phyloP scores from a whole-genome alignment of 1,139 yeast genomes.

The Suhomyces bolitotheri region DNA sequence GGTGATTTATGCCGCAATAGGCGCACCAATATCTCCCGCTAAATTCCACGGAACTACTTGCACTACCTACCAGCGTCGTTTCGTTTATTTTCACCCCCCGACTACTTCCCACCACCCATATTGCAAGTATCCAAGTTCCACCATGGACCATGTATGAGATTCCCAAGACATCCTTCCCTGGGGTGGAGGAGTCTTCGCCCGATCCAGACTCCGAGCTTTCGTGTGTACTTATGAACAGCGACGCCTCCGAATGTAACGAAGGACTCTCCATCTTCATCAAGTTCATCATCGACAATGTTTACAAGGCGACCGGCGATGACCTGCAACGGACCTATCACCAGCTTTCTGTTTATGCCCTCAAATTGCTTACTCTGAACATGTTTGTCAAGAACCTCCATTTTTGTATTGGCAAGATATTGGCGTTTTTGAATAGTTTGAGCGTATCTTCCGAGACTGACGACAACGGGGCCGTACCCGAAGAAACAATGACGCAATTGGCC shows the following conservation, averaged over 20 bases:
- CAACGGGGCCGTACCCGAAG: not conserved
- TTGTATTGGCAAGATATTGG: constrained; percentile 44
- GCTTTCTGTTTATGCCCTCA: constrained; percentile 37
- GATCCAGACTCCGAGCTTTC: constrained; percentile 5
- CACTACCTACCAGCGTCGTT: too few species aligned
- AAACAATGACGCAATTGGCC: constrained; percentile 16
- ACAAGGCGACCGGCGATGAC: constrained; percentile 16
- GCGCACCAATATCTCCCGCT: too few species aligned
- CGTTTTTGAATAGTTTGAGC: constrained; percentile 35
- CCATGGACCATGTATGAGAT: constrained; percentile 7
- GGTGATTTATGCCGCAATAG: too few species aligned
- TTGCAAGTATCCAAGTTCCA: too few species aligned
- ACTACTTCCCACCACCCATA: too few species aligned
- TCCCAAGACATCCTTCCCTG: constrained; percentile 10
- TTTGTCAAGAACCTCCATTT: constrained; percentile 39
- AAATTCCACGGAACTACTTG: too few species aligned
- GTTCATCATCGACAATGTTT: constrained; percentile 34
- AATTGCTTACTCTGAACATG: constrained; percentile 40
- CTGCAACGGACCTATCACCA: constrained; percentile 29
- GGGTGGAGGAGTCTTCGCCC: constrained; percentile 1
- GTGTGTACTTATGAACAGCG: constrained; percentile 35
- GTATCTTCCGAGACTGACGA: too few species aligned
- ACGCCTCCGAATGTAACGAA: constrained; percentile 42
- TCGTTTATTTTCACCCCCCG: too few species aligned
- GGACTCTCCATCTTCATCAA: constrained; percentile 40